phyloP scores from a whole-genome alignment of 1,284 basidiomycete species.

The Afroboletus lepidellus region DNA sequence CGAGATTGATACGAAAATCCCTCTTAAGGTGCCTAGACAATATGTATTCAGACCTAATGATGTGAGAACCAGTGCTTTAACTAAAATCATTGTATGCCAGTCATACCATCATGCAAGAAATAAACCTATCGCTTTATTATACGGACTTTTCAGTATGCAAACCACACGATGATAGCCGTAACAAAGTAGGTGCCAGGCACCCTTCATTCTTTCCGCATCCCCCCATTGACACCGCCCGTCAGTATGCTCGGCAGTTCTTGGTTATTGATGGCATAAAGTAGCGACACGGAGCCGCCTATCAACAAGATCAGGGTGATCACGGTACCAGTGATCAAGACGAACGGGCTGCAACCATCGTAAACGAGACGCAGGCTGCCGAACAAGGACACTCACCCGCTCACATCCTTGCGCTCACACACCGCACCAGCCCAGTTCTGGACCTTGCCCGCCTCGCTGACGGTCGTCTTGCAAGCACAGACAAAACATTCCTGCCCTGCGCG shows the following conservation, averaged over 20 bases:
- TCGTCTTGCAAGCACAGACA: constrained; percentile 64
- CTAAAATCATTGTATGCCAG: no score
- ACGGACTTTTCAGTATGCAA: no score
- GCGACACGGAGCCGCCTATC: constrained; percentile 61
- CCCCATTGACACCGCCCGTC: constrained; percentile 53
- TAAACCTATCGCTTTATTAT: no score
- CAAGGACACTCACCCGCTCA: constrained; percentile 61
- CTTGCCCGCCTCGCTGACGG: constrained; percentile 48
- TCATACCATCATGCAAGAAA: no score
- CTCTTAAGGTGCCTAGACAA: no score
- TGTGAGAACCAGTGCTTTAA: no score
- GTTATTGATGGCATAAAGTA: constrained; percentile 61
- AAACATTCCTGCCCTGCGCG: constrained; percentile 70
- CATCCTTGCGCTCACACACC: constrained; percentile 71
- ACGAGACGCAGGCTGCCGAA: not conserved
- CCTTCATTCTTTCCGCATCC: constrained; percentile 47
- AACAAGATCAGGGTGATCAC: constrained; percentile 62
- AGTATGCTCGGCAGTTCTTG: constrained; percentile 70
- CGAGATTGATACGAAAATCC: no score
- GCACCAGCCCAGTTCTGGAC: constrained; percentile 70
- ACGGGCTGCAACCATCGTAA: constrained; percentile 47
- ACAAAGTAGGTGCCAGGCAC: no score
- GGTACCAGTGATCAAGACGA: constrained; percentile 70
- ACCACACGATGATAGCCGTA: not conserved
- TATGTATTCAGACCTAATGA: no score